A percentile compares a stretch with the other conserved stretches of the same genome.
Evolutionary conservation across 345 rosid genomes (phyloP).

Genomic region (Pugionium dolabratum): DNA sequence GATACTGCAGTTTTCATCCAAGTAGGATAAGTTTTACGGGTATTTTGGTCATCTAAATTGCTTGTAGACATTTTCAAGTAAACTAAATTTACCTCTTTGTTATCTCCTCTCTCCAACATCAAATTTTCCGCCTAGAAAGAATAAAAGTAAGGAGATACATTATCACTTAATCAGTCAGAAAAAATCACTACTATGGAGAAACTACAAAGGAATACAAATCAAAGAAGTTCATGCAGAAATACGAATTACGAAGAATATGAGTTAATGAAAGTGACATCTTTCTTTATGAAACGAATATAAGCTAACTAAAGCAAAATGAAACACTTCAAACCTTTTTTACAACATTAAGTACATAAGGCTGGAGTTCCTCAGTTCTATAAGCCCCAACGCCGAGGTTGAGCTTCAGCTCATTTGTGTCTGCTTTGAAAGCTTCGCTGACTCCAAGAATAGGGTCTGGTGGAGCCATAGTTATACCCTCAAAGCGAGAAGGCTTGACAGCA

Average conservation of each 20-base stretch:
- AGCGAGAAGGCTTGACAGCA: conserved; percentile 71
- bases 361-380: conserved; percentile 87
- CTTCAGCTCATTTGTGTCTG: conserved; percentile 72
- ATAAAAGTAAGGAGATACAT: conserved; percentile 7
- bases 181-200: background rate
- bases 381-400: conserved; percentile 99
- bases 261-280: background rate
- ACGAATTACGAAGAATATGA: too few relatives aligned
- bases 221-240: background rate
- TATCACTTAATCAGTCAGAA: background rate
- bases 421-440: conserved; percentile 91
- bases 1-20: conserved; percentile 64
- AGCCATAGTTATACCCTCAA: conserved; percentile 86
- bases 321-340: conserved; percentile 72
- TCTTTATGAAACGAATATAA: conserved; percentile 7
- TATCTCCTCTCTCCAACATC: conserved; percentile 89
- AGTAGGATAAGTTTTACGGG: background rate
- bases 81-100: conserved; percentile 73
- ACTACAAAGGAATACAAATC: background rate
- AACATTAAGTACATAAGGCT: conserved; percentile 92
- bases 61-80: conserved; percentile 18
- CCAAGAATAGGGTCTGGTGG: conserved; percentile 99
- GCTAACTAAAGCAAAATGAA: background rate
- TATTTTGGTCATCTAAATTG: background rate
- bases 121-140: conserved; percentile 73